A percentile compares a stretch with the other conserved stretches of the same genome.
phyloP scores from a whole-genome alignment of 148 eudicot species.

The Oxyria digyna region DNA sequence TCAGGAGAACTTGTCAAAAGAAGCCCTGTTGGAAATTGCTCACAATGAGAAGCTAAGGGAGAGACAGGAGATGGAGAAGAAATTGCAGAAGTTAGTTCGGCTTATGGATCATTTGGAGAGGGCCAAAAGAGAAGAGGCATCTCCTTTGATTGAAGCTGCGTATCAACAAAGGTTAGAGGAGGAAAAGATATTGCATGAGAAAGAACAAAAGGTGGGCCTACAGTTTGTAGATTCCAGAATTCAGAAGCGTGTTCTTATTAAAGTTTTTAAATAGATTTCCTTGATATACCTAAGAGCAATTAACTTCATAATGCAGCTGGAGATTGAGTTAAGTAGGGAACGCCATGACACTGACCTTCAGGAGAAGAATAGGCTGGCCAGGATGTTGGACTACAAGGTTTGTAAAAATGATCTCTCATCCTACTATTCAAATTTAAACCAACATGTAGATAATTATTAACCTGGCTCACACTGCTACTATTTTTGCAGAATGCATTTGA shows the following conservation, averaged over 20 bases:
- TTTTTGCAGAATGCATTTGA: conserved; percentile 44
- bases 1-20: conserved; percentile 64
- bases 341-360: conserved; percentile 65
- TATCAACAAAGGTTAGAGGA: conserved; percentile 58
- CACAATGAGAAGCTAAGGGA: conserved; percentile 56
- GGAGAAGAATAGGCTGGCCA: conserved; percentile 57
- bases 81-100: conserved; percentile 57
- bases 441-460: background rate
- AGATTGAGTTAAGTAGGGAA: conserved; percentile 59
- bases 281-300: background rate
- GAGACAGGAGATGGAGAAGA: conserved; percentile 85
- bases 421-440: background rate
- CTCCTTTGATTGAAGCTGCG: conserved; percentile 75
- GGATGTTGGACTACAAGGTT: conserved; percentile 59
- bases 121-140: conserved; percentile 86
- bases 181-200: conserved; percentile 66
- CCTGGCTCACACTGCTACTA: background rate
- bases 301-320: conserved; percentile 30
- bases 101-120: conserved; percentile 84
- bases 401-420: background rate
- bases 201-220: conserved; percentile 54
- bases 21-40: conserved; percentile 60
- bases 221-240: background rate
- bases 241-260: background rate
- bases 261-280: background rate